Evolutionary conservation across 1,139 yeast species (phyloP).

Genomic region (Scheffersomyces quercinus): DNA sequence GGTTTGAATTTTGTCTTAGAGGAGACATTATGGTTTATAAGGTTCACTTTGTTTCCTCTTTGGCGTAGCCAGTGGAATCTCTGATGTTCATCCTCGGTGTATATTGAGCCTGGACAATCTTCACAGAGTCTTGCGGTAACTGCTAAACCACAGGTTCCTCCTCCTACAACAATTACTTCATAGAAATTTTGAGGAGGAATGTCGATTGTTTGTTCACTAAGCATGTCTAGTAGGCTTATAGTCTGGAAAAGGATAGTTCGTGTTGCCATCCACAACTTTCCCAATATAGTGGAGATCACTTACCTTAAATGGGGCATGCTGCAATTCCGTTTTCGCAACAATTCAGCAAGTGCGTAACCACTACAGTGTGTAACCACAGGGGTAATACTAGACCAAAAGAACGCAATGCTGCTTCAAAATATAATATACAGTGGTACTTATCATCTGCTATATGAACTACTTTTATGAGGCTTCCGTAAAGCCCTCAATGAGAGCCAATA

Average conservation of each 20-base stretch:
- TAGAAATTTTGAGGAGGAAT: slow-evolving; percentile 22
- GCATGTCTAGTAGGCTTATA: neutral
- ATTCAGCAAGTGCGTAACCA: slow-evolving; percentile 9
- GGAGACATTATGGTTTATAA: slow-evolving; percentile 19
- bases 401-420: neutral
- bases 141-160: slow-evolving; percentile 44
- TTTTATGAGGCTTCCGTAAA: slow-evolving; percentile 15
- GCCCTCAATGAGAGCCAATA: slow-evolving; percentile 68
- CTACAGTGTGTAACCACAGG: slow-evolving; percentile 7
- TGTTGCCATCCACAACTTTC: neutral
- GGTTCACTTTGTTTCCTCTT: slow-evolving; percentile 29
- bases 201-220: slow-evolving; percentile 6
- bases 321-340: slow-evolving; percentile 8
- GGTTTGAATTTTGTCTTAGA: slow-evolving; percentile 18
- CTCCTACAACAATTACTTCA: slow-evolving; percentile 39
- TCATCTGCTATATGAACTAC: no score
- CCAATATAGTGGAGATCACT: slow-evolving; percentile 3
- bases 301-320: no score
- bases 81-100: slow-evolving; percentile 45
- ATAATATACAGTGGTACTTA: no score
- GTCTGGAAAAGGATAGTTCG: neutral
- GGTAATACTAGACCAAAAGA: slow-evolving; percentile 4
- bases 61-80: slow-evolving; percentile 41
- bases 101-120: slow-evolving; percentile 37
- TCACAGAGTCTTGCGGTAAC: slow-evolving; percentile 39